These are phyloP conservation scores for Phytopythium montanum DNA, from an alignment of 352 stramenopile species.

Conservation along the genomic window DNA sequence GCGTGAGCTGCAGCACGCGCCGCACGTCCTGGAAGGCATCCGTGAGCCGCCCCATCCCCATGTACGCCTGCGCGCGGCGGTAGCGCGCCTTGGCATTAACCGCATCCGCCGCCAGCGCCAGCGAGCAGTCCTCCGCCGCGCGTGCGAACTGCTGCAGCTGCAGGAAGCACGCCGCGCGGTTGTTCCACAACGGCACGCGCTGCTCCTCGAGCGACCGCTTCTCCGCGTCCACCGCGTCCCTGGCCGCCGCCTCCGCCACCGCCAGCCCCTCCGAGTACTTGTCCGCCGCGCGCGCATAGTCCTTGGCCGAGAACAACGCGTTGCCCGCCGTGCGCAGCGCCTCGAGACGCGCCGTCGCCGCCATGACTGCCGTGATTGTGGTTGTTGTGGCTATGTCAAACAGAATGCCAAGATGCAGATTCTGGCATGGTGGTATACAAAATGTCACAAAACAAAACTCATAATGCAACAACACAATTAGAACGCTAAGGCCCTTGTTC, in stretches of 20 bases:
- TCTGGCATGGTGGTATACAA: no score
- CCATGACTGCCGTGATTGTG: conserved; percentile 10
- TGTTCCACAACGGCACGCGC: conserved; percentile 67
- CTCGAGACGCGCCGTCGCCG: conserved; percentile 33
- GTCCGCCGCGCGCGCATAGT: conserved; percentile 46
- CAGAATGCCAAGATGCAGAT: no score
- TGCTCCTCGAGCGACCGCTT: conserved; percentile 26
- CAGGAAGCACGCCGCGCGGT: conserved; percentile 68
- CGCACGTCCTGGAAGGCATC: conserved; percentile 70
- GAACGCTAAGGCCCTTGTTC: no score
- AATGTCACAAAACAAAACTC: no score
- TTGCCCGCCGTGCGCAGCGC: conserved; percentile 64
- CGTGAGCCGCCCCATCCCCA: conserved; percentile 62
- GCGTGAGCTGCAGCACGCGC: conserved; percentile 64
- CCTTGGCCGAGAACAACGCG: conserved; percentile 69
- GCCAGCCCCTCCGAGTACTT: conserved; percentile 67
- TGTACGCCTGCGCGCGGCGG: conserved; percentile 65
- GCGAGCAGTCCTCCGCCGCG: conserved; percentile 51
- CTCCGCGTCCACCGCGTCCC: conserved; percentile 3
- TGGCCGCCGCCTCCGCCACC: not conserved
- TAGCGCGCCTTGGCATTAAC: conserved; percentile 80
- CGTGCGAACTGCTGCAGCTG: conserved; percentile 58
- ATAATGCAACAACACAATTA: no score
- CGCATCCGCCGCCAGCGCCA: conserved; percentile 37
- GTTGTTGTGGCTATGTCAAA: no score